These are phyloP conservation scores for Monosporascus cannonballus DNA, from an alignment of 2,329 filamentous ascomycete species.

Conservation along the genomic window DNA sequence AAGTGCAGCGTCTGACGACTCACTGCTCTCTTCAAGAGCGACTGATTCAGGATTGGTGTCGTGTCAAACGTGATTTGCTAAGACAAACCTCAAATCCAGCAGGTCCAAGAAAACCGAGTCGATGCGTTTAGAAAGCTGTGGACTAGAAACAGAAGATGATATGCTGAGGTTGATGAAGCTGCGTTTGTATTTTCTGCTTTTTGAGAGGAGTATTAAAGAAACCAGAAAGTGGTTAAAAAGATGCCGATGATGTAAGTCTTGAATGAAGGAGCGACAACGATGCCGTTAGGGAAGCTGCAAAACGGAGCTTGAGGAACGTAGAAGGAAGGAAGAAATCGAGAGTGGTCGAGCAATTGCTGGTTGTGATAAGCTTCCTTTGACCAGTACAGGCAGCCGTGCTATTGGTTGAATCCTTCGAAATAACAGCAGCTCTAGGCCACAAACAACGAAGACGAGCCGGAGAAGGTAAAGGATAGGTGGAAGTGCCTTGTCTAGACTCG, in stretches of 20 bases:
- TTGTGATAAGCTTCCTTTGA: neutral
- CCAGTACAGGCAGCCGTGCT: neutral
- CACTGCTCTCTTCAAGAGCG: constrained; percentile 13
- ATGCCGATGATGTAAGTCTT: neutral
- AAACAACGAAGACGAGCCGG: neutral
- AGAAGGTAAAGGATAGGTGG: neutral
- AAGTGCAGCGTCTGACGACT: neutral
- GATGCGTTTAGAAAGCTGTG: constrained; percentile 20
- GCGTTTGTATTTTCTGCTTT: constrained; percentile 9
- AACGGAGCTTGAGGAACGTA: neutral
- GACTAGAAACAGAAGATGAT: constrained; percentile 25
- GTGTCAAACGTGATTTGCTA: constrained; percentile 28
- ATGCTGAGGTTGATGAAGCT: constrained; percentile 13
- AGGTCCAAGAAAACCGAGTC: constrained; percentile 23
- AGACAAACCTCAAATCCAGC: constrained; percentile 18
- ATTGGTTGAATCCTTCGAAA: neutral
- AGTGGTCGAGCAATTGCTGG: neutral
- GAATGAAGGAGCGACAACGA: neutral
- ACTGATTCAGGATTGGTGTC: constrained; percentile 9
- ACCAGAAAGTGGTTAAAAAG: neutral
- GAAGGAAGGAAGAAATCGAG: neutral
- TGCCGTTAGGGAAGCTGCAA: neutral
- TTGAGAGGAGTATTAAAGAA: constrained; percentile 14
- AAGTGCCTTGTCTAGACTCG: neutral
- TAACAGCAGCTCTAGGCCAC: neutral